A percentile compares a stretch with the other conserved stretches of the same genome.
phyloP scores from a whole-genome alignment of 495 filamentous ascomycete species.

The Aspergillus cavernicola region DNA sequence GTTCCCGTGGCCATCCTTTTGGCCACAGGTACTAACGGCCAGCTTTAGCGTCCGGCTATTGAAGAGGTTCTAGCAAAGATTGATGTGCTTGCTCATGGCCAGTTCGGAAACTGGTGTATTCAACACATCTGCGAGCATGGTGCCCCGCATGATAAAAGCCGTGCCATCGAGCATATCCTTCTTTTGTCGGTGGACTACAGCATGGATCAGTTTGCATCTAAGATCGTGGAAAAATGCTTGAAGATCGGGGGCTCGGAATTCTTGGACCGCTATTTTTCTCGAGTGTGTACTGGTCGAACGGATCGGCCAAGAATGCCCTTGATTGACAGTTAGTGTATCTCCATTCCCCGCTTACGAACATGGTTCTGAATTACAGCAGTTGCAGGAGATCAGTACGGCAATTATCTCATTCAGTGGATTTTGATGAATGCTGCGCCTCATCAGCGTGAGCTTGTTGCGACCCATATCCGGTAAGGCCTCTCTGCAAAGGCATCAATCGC shows the following conservation, averaged over 20 bases:
- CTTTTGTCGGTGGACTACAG: constrained; percentile 92
- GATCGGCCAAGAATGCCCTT: constrained; percentile 94
- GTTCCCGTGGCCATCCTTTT: background rate
- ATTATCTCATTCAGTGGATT: constrained; percentile 97
- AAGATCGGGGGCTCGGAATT: constrained; percentile 95
- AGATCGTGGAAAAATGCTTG: constrained; percentile 97
- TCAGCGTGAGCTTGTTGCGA: constrained; percentile 88
- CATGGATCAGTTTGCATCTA: constrained; percentile 98
- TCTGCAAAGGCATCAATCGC: background rate
- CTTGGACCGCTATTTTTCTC: constrained; percentile 85
- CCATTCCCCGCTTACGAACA: background rate
- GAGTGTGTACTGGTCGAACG: constrained; percentile 84
- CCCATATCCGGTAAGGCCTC: constrained; percentile 68
- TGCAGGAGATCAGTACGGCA: constrained; percentile 96
- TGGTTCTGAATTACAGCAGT: constrained; percentile 48
- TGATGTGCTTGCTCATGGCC: constrained; percentile 93
- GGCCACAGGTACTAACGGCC: constrained; percentile 30
- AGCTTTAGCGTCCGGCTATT: constrained; percentile 79
- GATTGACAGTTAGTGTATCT: constrained; percentile 72
- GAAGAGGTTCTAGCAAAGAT: constrained; percentile 93
- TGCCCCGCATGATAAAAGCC: constrained; percentile 81
- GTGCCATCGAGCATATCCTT: constrained; percentile 92
- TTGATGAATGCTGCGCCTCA: constrained; percentile 79
- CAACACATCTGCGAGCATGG: constrained; percentile 99
- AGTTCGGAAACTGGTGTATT: constrained; percentile 99